phyloP scores from a whole-genome alignment of 257 asterid genomes.

The Solanum ahanhuiri region DNA sequence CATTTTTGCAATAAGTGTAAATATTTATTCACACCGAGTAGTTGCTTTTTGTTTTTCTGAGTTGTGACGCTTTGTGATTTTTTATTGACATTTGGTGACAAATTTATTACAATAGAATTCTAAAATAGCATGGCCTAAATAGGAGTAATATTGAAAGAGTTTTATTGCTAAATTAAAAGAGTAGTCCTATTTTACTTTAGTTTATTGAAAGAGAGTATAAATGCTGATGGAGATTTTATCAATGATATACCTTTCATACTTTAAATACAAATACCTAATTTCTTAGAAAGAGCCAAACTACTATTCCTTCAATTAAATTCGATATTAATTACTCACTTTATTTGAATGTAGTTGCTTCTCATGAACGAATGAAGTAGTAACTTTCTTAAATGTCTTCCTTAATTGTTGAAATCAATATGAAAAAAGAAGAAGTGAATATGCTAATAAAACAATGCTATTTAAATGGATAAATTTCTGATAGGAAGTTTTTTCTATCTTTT shows the following conservation, averaged over 20 bases:
- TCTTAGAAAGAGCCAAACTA: background rate
- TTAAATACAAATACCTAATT: background rate
- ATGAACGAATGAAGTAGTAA: background rate
- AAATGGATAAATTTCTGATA: background rate
- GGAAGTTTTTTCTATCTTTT: too few species aligned
- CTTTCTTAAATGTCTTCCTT: background rate
- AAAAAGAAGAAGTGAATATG: background rate
- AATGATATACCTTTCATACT: background rate
- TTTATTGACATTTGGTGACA: background rate
- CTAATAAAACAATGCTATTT: background rate
- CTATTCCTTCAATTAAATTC: background rate
- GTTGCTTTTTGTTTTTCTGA: background rate
- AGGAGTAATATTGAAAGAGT: background rate
- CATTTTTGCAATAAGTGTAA: background rate
- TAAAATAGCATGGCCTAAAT: background rate
- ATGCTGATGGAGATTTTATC: background rate
- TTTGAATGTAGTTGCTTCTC: background rate
- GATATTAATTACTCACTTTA: background rate
- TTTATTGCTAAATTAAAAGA: background rate
- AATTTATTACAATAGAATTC: background rate
- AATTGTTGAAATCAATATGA: background rate
- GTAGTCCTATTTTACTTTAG: background rate
- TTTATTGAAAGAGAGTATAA: background rate
- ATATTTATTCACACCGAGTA: too few species aligned
- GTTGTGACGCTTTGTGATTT: background rate